A percentile compares a stretch with the other conserved stretches of the same genome.
Conservation (phyloP, 345 rosid species). For the Excoecaria cochinchinensis region DNA sequence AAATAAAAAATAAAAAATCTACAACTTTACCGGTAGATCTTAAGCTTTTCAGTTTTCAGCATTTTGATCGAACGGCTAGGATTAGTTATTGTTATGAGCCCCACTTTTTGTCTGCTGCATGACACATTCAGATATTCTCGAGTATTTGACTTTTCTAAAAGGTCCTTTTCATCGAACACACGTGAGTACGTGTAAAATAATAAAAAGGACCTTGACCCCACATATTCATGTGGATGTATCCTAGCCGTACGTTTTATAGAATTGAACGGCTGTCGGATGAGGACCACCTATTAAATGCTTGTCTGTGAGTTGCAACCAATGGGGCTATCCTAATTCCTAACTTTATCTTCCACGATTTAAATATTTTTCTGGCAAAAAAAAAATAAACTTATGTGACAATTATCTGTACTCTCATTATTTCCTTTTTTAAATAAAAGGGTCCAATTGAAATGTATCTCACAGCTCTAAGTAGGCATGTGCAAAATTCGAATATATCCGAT, state of each 20-base stretch:
- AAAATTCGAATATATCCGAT: too few relatives aligned
- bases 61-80: slow-evolving; percentile 43
- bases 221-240: slow-evolving; percentile 9
- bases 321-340: neutral
- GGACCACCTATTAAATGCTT: slow-evolving; percentile 44
- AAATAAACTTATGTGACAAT: too few relatives aligned
- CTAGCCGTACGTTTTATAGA: slow-evolving; percentile 39
- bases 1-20: too few relatives aligned
- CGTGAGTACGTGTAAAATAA: slow-evolving; percentile 26
- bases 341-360: too few relatives aligned
- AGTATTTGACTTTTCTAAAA: slow-evolving; percentile 37
- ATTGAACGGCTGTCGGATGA: slow-evolving; percentile 44
- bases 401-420: too few relatives aligned
- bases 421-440: too few relatives aligned
- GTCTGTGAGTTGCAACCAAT: slow-evolving; percentile 15
- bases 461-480: too few relatives aligned
- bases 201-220: neutral
- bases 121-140: neutral
- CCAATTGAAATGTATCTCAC: too few relatives aligned
- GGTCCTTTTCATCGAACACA: slow-evolving; percentile 45
- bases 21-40: too few relatives aligned
- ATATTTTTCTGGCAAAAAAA: too few relatives aligned
- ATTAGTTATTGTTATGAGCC: slow-evolving; percentile 1
- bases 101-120: neutral
- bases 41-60: too few relatives aligned